A percentile compares a stretch with the other conserved stretches of the same genome.
Evolutionary conservation across 2,329 filamentous ascomycete species (phyloP).

Genomic region (Colletotrichum sidae): DNA sequence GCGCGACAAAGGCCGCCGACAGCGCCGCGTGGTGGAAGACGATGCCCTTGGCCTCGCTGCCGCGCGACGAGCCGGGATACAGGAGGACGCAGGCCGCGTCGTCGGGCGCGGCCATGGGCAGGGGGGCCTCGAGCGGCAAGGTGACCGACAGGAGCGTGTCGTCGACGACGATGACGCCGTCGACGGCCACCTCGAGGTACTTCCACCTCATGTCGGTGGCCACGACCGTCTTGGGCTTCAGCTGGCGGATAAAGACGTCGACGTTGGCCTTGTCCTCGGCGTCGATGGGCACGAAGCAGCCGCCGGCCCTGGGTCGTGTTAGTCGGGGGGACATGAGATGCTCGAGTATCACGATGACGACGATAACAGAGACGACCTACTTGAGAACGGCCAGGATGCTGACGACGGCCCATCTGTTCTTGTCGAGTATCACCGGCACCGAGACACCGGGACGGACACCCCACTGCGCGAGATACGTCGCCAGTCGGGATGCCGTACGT

Average conservation of each 20-base stretch:
- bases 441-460: conserved; percentile 65
- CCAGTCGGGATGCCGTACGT: conserved; percentile 51
- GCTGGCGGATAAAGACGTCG: conserved; percentile 55
- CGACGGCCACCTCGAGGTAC: conserved; percentile 53
- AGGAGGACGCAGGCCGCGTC: conserved; percentile 72
- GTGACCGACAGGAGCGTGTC: conserved; percentile 50
- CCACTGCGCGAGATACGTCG: conserved; percentile 59
- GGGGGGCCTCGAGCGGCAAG: conserved; percentile 42
- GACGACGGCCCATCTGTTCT: conserved; percentile 75
- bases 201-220: conserved; percentile 56
- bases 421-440: conserved; percentile 76
- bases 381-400: conserved; percentile 77
- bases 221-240: conserved; percentile 58
- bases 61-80: conserved; percentile 61
- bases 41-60: conserved; percentile 68
- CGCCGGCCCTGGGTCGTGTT: conserved; percentile 51
- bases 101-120: conserved; percentile 50
- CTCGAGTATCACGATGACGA: background rate
- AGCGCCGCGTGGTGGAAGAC: conserved; percentile 71
- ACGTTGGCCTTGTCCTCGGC: conserved; percentile 55
- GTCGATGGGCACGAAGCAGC: conserved; percentile 63
- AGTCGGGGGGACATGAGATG: conserved; percentile 44
- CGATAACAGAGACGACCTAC: conserved; percentile 56
- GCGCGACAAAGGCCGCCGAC: conserved; percentile 63
- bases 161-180: conserved; percentile 56